A percentile compares a stretch with the other conserved stretches of the same genome.
Evolutionary conservation across 768 basidiomycete species (phyloP).

Genomic region (Lentinula raphanica): DNA sequence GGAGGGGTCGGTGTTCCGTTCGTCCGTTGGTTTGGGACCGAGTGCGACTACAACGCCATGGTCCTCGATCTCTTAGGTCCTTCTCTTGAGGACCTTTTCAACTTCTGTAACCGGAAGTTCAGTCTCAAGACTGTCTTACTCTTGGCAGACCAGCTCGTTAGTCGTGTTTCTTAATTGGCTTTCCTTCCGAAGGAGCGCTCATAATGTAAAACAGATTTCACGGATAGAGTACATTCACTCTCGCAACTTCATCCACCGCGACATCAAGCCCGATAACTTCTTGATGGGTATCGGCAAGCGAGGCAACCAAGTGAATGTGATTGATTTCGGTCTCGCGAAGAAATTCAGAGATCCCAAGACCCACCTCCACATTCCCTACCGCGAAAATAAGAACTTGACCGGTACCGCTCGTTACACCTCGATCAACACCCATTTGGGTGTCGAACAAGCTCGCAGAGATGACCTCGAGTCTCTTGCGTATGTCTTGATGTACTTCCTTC

Average conservation of each 20-base stretch:
- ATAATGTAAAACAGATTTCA: constrained; percentile 62
- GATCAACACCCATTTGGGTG: constrained; percentile 98
- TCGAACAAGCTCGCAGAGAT: constrained; percentile 96
- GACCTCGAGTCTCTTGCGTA: constrained; percentile 98
- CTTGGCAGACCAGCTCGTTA: constrained; percentile 91
- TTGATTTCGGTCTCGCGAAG: constrained; percentile 97
- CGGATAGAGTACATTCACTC: constrained; percentile 99
- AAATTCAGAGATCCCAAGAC: constrained; percentile 99
- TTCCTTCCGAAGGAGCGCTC: constrained; percentile 14
- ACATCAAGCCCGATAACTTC: constrained; percentile 99
- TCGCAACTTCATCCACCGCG: constrained; percentile 95
- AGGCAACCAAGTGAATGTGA: constrained; percentile 98
- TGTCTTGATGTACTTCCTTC: constrained; percentile 99
- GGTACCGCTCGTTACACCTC: constrained; percentile 99
- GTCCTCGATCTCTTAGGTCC: constrained; percentile 95
- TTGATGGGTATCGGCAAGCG: constrained; percentile 99
- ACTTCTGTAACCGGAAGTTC: constrained; percentile 97
- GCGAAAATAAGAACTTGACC: constrained; percentile 99
- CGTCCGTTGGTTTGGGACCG: constrained; percentile 89
- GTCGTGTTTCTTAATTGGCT: constrained; percentile 23
- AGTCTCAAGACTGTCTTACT: constrained; percentile 94
- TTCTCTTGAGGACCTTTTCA: constrained; percentile 87
- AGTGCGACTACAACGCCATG: constrained; percentile 99
- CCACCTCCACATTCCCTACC: constrained; percentile 97
- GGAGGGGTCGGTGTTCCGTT: constrained; percentile 99